Percentiles rank a stretch among this genome's conserved stretches.
Conservation (phyloP, 2,329 filamentous ascomycete genomes). For the Diplodia seriata region DNA sequence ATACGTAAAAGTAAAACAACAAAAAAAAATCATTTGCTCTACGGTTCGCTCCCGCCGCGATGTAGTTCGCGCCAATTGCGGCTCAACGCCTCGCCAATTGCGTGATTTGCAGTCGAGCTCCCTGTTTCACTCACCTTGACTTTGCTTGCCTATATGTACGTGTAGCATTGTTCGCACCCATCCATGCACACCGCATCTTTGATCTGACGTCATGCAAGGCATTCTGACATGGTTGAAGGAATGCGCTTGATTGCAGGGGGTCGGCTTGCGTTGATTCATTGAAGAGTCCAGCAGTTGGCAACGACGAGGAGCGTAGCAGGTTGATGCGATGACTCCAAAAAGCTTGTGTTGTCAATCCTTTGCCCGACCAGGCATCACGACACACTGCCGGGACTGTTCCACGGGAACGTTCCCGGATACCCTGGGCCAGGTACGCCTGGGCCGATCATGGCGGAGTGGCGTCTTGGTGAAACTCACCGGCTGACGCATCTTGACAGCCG, state of each 20-base stretch:
- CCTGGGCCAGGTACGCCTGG: not conserved
- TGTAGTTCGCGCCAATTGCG: slow-evolving; percentile 4
- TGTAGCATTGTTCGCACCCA: slow-evolving; percentile 15
- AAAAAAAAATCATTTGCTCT: not conserved
- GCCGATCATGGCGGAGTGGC: slow-evolving; percentile 3
- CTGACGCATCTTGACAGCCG: not conserved
- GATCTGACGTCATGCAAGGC: slow-evolving; percentile 18
- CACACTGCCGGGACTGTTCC: not conserved
- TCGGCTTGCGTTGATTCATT: slow-evolving; percentile 12
- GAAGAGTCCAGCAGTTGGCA: not conserved
- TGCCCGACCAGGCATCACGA: not conserved
- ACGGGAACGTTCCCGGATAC: not conserved
- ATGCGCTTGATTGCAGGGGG: slow-evolving; percentile 3
- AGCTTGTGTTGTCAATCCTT: not conserved
- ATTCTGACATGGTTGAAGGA: slow-evolving; percentile 5
- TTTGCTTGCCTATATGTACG: slow-evolving; percentile 4
- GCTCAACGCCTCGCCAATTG: not conserved
- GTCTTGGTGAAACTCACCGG: slow-evolving; percentile 12
- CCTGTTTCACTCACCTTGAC: slow-evolving; percentile 6
- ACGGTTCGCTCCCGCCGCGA: no score
- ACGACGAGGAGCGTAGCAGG: not conserved
- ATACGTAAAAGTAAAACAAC: slow-evolving; percentile 7
- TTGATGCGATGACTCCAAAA: slow-evolving; percentile 4
- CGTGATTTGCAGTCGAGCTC: slow-evolving; percentile 2
- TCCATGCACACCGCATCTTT: slow-evolving; percentile 21